phyloP scores from a whole-genome alignment of 169 alveolate genomes.

The Eimeria necatrix region DNA sequence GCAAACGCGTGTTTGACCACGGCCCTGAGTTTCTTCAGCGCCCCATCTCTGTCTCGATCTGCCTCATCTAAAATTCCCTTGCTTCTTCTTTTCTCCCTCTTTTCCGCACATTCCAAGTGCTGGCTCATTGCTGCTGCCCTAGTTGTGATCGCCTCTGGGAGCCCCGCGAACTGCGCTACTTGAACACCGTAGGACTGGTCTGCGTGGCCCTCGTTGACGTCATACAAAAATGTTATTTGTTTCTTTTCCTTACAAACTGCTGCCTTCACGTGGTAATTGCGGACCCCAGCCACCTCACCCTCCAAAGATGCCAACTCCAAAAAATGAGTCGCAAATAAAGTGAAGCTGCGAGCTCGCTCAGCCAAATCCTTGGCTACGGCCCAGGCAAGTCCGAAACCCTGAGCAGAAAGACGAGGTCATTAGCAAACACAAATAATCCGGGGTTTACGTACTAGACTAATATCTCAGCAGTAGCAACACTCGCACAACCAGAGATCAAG shows the following conservation, averaged over 20 bases:
- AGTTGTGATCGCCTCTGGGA: constrained; percentile 89
- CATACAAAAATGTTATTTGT: constrained; percentile 90
- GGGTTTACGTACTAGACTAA: no score
- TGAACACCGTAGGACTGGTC: constrained; percentile 96
- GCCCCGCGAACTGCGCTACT: constrained; percentile 96
- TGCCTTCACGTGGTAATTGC: constrained; percentile 69
- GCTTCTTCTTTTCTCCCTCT: constrained; percentile 16
- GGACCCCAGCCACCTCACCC: constrained; percentile 50
- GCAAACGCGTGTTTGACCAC: background rate
- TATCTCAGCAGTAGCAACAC: no score
- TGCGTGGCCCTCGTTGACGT: constrained; percentile 94
- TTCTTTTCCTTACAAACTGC: constrained; percentile 4
- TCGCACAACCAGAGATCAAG: no score
- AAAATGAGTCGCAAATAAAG: constrained; percentile 99
- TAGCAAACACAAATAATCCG: background rate
- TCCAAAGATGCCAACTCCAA: constrained; percentile 97
- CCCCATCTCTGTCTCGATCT: background rate
- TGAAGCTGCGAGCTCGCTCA: constrained; percentile 93
- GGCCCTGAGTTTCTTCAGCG: background rate
- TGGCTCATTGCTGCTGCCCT: background rate
- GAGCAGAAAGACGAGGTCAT: background rate
- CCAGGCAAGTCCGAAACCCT: constrained; percentile 99
- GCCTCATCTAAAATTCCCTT: background rate
- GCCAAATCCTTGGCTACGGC: constrained; percentile 96
- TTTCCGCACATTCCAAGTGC: constrained; percentile 55